These are phyloP conservation scores for Buxus sempervirens DNA, from an alignment of 164 flowering plant species.

Conservation along the genomic window DNA sequence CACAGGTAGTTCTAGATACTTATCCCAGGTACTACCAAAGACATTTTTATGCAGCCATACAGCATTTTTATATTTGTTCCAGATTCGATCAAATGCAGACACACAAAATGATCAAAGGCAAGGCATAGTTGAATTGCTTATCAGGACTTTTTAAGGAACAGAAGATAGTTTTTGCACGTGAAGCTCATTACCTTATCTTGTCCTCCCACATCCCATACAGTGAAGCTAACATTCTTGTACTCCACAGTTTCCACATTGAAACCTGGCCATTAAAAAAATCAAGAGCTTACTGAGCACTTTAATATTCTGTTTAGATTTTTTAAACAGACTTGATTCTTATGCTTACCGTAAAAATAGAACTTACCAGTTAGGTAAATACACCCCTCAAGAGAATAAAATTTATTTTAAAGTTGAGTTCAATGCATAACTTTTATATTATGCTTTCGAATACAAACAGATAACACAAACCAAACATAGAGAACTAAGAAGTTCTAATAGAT, in stretches of 20 bases:
- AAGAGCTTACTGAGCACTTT: background rate
- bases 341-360: background rate
- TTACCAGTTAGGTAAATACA: background rate
- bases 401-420: no score
- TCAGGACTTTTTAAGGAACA: background rate
- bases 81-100: background rate
- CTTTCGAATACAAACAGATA: no score
- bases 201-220: slow-evolving; percentile 62
- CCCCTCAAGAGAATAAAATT: background rate
- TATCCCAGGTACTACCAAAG: no score
- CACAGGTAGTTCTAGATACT: no score
- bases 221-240: slow-evolving; percentile 48
- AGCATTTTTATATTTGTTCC: background rate
- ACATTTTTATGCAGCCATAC: background rate
- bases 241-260: slow-evolving; percentile 55
- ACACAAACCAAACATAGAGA: no score
- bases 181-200: slow-evolving; percentile 43
- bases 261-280: slow-evolving; percentile 28
- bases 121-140: background rate
- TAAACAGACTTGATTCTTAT: background rate
- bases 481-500: no score
- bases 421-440: no score
- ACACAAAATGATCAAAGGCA: background rate
- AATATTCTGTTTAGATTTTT: background rate
- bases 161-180: no score